Evolutionary conservation across 345 rosid genomes (phyloP), one percentile per base, ranked within the genome.

Genomic region (Microthlaspi erraticum): DNA sequence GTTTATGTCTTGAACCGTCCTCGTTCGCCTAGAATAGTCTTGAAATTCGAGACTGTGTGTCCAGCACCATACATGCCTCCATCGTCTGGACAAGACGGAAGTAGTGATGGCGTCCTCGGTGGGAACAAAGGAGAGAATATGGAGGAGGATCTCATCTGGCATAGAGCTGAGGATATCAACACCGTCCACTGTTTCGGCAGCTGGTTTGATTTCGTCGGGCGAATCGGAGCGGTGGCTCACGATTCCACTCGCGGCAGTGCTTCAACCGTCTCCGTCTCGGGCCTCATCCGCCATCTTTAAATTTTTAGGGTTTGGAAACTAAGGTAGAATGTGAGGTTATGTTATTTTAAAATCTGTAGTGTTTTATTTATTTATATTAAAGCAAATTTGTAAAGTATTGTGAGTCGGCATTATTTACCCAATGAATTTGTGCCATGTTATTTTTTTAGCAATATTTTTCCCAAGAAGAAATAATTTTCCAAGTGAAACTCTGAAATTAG

Each of bases 111-210:
- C 13, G n/a, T 1, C 4, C 0, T 19, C 1, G 33, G 32, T 64
- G 3, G 46, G 69, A 23, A 64, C 5, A 32, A 49, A 64, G 13
- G 57, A 49, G 20, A 49, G 57, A 8, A 61, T 61, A 32, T 14
- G 60, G 8, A 13, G 18, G 7, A 60, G 65, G 37, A 60, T 60
- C 2, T 58, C 51, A 14, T 23, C 36, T n/a, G 66, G 66, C 38
- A 60, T 41, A 29, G 23, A 23, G 38, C 49, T 60, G 37, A 60
- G 23, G 19, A 60, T 7, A 43, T 42, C 38, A 10, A 7, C 62
- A 37, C 62, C 31, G 8, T 57, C 38, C 4, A 33, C 3, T 56
- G 8, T 5, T 34, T 23, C 29, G 29, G 29, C 1, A 23, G 12
- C 19, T 7, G 8, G 14, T 9, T 60, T 3, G 51, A 42, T 10